Evolutionary conservation across 2,329 filamentous ascomycete species (phyloP).

Genomic region (Nemania sp.): DNA sequence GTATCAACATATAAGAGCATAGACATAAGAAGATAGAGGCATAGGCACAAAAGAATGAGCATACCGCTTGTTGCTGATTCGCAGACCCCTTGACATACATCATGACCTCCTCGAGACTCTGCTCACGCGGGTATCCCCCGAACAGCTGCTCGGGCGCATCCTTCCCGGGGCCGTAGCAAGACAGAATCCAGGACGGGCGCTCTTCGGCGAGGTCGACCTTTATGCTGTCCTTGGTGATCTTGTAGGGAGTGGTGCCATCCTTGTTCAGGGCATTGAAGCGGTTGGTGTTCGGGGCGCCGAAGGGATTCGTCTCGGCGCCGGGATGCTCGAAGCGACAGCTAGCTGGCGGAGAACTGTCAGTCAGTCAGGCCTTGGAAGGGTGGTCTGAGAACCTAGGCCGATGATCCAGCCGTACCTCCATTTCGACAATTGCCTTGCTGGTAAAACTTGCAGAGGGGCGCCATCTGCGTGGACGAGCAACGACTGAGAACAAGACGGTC

Average conservation of each 20-base stretch:
- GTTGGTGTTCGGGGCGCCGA: constrained; percentile 30
- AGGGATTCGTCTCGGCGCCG: constrained; percentile 44
- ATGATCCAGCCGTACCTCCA: constrained; percentile 54
- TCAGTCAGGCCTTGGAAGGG: not conserved
- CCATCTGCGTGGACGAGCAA: constrained; percentile 36
- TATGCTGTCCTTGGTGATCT: constrained; percentile 63
- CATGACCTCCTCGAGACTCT: constrained; percentile 87
- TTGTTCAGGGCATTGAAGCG: constrained; percentile 30
- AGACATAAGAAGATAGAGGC: too few species aligned
- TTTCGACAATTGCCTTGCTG: constrained; percentile 67
- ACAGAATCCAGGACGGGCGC: constrained; percentile 82
- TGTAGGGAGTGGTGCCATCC: constrained; percentile 47
- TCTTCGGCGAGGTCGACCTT: constrained; percentile 70
- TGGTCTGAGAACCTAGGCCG: too few species aligned
- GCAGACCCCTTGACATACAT: constrained; percentile 65
- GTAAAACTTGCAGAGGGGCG: constrained; percentile 64
- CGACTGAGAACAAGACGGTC: not conserved
- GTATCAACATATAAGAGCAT: too few species aligned
- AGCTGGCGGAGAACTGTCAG: constrained; percentile 44
- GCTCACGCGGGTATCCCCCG: constrained; percentile 76
- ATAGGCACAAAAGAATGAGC: too few species aligned
- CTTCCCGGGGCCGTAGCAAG: constrained; percentile 78
- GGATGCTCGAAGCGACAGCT: constrained; percentile 61
- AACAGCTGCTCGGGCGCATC: constrained; percentile 83
- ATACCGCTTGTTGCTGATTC: constrained; percentile 51